Percentiles rank a stretch among this genome's conserved stretches.
These are phyloP conservation scores for Clarireedia sp. DNA, from an alignment of 2,329 filamentous ascomycete genomes.

Conservation along the genomic window DNA sequence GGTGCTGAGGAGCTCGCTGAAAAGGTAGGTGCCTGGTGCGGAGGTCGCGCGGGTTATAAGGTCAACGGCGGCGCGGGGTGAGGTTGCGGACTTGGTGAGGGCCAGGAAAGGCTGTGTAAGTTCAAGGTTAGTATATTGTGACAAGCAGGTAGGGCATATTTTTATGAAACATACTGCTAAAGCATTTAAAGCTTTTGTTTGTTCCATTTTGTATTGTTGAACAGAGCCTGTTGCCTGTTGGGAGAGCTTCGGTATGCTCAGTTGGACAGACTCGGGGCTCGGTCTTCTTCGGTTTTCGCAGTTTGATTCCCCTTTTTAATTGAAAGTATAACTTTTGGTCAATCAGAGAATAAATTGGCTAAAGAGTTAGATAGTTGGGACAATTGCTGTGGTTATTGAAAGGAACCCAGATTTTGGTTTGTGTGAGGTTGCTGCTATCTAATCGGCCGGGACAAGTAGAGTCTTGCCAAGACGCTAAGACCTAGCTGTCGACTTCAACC, in stretches of 20 bases:
- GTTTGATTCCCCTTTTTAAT: too few relatives aligned
- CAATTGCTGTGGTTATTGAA: too few relatives aligned
- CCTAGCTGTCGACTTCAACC: too few relatives aligned
- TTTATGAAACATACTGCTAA: slow-evolving; percentile 42
- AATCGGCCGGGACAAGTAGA: too few relatives aligned
- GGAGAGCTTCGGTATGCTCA: not conserved
- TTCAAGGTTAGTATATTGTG: slow-evolving; percentile 27
- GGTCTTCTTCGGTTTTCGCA: too few relatives aligned
- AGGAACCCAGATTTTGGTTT: too few relatives aligned
- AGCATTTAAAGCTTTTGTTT: slow-evolving; percentile 58
- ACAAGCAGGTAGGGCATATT: not conserved
- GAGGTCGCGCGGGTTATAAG: slow-evolving; percentile 83
- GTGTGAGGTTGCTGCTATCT: too few relatives aligned
- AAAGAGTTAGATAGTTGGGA: too few relatives aligned
- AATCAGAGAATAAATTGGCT: too few relatives aligned
- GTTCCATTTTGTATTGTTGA: slow-evolving; percentile 51
- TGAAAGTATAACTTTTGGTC: too few relatives aligned
- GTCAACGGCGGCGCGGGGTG: slow-evolving; percentile 76
- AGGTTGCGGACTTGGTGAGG: slow-evolving; percentile 77
- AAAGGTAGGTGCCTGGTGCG: slow-evolving; percentile 83
- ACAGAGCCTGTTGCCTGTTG: slow-evolving; percentile 3
- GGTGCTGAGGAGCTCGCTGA: slow-evolving; percentile 81
- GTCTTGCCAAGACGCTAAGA: too few relatives aligned
- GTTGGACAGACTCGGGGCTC: too few relatives aligned
- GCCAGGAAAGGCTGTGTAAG: slow-evolving; percentile 74